A percentile compares a stretch with the other conserved stretches of the same genome.
phyloP scores from a whole-genome alignment of 2,329 filamentous ascomycete genomes.

The Dactylonectria macrodidyma region DNA sequence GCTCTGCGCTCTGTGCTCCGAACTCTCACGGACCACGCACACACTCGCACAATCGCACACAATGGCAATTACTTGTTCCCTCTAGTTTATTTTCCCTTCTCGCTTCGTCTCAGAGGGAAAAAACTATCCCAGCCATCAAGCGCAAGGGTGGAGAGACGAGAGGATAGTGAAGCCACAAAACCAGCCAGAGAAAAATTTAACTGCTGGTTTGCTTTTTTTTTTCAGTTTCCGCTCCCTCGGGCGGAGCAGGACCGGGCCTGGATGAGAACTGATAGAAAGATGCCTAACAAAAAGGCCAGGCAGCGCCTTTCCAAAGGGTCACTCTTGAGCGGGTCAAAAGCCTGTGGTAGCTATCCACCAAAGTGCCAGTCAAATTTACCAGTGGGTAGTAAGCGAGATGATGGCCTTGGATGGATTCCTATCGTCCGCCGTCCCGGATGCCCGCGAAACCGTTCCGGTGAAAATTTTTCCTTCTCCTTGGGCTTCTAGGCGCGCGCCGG shows the following conservation, averaged over 20 bases:
- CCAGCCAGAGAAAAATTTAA: slow-evolving; percentile 20
- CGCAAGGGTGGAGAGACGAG: slow-evolving; percentile 34
- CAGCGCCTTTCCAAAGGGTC: slow-evolving; percentile 38
- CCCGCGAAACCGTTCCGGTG: slow-evolving; percentile 47
- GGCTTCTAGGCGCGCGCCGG: slow-evolving; percentile 49
- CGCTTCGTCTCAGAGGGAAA: slow-evolving; percentile 32
- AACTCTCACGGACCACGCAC: slow-evolving; percentile 39
- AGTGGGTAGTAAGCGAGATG: slow-evolving; percentile 55
- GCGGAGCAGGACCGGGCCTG: slow-evolving; percentile 31
- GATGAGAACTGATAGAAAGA: slow-evolving; percentile 31
- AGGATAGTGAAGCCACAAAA: slow-evolving; percentile 27
- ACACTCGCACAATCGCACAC: slow-evolving; percentile 37
- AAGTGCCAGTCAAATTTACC: slow-evolving; percentile 53
- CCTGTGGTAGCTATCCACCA: slow-evolving; percentile 39
- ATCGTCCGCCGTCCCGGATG: slow-evolving; percentile 48
- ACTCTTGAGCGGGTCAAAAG: slow-evolving; percentile 32
- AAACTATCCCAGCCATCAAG: slow-evolving; percentile 34
- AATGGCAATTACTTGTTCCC: slow-evolving; percentile 28
- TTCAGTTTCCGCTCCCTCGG: slow-evolving; percentile 21
- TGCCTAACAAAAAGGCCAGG: slow-evolving; percentile 21
- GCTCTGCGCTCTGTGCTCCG: slow-evolving; percentile 28
- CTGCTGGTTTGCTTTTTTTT: slow-evolving; percentile 30
- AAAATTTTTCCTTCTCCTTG: slow-evolving; percentile 50
- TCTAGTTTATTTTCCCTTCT: slow-evolving; percentile 36
- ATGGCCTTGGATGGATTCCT: slow-evolving; percentile 48